Base-by-base conservation (phyloP, 129 eudicot species). In the Lactuca saligna region DNA sequence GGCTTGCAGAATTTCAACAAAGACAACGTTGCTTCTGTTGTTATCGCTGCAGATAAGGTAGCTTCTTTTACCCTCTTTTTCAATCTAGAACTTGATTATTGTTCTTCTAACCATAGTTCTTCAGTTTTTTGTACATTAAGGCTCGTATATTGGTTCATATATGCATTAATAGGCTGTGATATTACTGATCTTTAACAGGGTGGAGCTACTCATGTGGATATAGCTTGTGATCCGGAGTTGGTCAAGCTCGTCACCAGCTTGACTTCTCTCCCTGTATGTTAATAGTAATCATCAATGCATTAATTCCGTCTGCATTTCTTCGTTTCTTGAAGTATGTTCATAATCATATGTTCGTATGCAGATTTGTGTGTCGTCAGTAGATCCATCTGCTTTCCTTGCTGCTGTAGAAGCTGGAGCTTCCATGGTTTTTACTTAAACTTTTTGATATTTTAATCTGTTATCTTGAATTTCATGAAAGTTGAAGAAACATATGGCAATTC, bases 161-260 rank as follows among this genome's bases (percentile, higher is more conserved):
- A 25, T 25, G 29, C 29, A n/a, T n/a, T n/a, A 39, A 63, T 4
- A 16, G 51, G 8, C 9, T 50, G 59, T 12, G 44, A 49, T 58
- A 58, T 7, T 57, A 31, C 54, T 35, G 56, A 3, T 54, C 57
- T 4, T 41, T 57, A 44, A 67, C 85, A 92, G 98, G 98, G 98
- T 54, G 98, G 98, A 72, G 98, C 98, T 42, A 88, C 96, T 70
- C 98, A 88, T 75, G 96, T 92, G 17, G 98, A 92, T 75, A 92
- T 92, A 66, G 98, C 98, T 6, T 88, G 98, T 75, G 95, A 92
- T 78, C 86, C 95, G 8, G 96, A 88, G 16, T 79, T 92, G 83
- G 98, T 92, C 76, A 88, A 84, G 60, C 95, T 92, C 66, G 98
- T 89, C 49, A 80, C 82, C 65, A 81, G 80, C 71, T 75, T 92